These are phyloP conservation scores for Fusarium nelsonii DNA, from an alignment of 2,329 filamentous ascomycete genomes.

Conservation along the genomic window DNA sequence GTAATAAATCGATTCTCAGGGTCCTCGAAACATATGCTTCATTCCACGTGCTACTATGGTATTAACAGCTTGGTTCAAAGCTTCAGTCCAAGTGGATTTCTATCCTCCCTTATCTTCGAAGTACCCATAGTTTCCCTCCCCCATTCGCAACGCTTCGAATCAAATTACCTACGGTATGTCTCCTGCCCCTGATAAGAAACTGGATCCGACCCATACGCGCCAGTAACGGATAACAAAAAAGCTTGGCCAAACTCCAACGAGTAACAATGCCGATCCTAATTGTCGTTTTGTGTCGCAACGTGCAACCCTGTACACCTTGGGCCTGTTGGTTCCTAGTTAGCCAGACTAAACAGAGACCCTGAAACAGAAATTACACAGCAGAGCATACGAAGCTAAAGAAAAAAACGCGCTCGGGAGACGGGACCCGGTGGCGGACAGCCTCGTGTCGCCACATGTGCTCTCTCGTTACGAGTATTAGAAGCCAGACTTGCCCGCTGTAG, in stretches of 20 bases:
- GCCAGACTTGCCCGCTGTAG: neutral
- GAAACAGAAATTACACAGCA: neutral
- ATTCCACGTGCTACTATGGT: no score
- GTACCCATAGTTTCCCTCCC: neutral
- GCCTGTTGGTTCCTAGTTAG: neutral
- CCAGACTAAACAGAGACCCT: neutral
- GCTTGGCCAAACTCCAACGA: neutral
- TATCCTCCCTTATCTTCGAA: neutral
- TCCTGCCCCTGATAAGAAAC: neutral
- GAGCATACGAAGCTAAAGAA: neutral
- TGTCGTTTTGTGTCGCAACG: neutral
- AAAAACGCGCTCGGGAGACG: neutral
- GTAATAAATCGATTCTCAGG: neutral
- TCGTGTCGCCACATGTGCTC: neutral
- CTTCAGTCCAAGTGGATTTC: neutral
- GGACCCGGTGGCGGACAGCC: neutral
- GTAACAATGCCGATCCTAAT: neutral
- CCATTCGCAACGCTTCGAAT: neutral
- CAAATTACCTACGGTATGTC: neutral
- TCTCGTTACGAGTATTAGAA: constrained; percentile 27
- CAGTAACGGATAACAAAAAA: neutral
- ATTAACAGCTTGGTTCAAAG: neutral
- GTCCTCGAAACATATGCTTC: neutral
- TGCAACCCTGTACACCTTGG: neutral
- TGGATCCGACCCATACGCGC: neutral